Conservation (phyloP, 768 basidiomycete species). For the Fibroporia radiculosa region DNA sequence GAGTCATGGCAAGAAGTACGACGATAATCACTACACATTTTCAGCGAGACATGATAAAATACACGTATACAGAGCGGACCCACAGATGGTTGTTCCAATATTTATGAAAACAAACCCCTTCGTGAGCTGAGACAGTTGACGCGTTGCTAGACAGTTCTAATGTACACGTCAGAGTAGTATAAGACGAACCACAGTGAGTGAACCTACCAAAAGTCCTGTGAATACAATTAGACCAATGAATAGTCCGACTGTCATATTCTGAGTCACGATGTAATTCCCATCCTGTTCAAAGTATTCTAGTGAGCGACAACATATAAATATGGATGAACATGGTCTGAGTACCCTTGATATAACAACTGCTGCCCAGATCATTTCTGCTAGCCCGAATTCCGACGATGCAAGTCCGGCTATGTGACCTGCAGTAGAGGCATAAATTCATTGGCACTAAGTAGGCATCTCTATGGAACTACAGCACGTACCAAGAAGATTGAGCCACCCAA, state of each 20-base stretch:
- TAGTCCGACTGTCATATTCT: constrained; percentile 71
- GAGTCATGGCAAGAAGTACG: constrained; percentile 68
- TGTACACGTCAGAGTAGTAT: neutral
- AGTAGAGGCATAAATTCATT: neutral
- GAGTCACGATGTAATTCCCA: constrained; percentile 51
- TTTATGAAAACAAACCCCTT: constrained; percentile 82
- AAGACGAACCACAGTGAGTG: neutral
- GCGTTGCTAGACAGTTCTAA: constrained; percentile 67
- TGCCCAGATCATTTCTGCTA: constrained; percentile 74
- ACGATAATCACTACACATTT: constrained; percentile 76
- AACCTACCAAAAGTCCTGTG: constrained; percentile 60
- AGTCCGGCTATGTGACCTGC: constrained; percentile 76
- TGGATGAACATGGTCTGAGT: constrained; percentile 11
- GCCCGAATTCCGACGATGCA: constrained; percentile 80
- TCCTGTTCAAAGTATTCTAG: constrained; percentile 26
- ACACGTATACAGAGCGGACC: too few species aligned
- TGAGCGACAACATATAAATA: constrained; percentile 4
- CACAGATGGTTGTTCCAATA: constrained; percentile 66
- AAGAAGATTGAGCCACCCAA: constrained; percentile 79
- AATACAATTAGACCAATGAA: constrained; percentile 70
- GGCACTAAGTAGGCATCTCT: neutral
- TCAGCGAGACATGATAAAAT: too few species aligned
- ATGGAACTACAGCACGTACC: constrained; percentile 30
- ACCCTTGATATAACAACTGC: constrained; percentile 58
- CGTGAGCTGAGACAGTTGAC: constrained; percentile 66